Percentiles rank a stretch among this genome's conserved stretches.
These are phyloP conservation scores for Trapa incisa DNA, from an alignment of 345 rosid genomes.

Conservation along the genomic window DNA sequence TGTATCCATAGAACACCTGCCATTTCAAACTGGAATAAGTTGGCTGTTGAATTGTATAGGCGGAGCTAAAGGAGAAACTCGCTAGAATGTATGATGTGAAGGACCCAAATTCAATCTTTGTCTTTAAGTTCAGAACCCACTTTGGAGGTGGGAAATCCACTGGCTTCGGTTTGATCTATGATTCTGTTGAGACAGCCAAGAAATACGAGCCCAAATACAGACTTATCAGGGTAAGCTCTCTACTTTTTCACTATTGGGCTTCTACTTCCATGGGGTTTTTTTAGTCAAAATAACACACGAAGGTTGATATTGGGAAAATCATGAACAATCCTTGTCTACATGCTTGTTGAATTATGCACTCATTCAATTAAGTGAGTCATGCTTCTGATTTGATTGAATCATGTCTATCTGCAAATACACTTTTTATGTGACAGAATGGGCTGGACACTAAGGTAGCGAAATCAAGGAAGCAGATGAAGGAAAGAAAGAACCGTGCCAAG, in stretches of 20 bases:
- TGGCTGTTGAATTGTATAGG: constrained; percentile 22
- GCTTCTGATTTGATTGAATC: background rate
- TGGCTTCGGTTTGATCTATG: constrained; percentile 93
- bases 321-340: background rate
- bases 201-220: constrained; percentile 94
- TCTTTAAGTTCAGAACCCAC: constrained; percentile 88
- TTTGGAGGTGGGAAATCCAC: constrained; percentile 99
- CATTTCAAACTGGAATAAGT: background rate
- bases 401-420: background rate
- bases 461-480: constrained; percentile 45
- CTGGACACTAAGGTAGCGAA: constrained; percentile 35
- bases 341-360: background rate
- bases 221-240: constrained; percentile 70
- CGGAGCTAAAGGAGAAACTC: constrained; percentile 81
- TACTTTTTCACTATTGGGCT: no score
- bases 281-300: no score
- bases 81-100: constrained; percentile 75
- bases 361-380: background rate
- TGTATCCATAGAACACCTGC: background rate
- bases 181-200: constrained; percentile 81
- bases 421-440: constrained; percentile 25
- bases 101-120: constrained; percentile 83
- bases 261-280: no score
- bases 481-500: constrained; percentile 42
- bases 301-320: no score